Base-by-base conservation (phyloP, 108 stramenopile species). In the Fistulifera solaris region DNA sequence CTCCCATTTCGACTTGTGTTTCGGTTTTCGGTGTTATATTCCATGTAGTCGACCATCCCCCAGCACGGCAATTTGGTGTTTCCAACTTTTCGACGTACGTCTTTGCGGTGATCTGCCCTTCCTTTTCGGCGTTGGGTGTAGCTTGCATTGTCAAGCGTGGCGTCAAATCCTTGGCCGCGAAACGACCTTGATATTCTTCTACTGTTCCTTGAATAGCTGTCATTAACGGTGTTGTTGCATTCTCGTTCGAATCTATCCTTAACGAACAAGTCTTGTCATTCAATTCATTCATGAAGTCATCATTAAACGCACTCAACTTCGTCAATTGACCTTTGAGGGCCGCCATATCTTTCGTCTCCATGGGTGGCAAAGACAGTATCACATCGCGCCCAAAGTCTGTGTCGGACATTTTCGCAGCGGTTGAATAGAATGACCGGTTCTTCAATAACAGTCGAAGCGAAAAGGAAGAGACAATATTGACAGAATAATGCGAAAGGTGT, bases 371-470 rank as follows among this genome's bases (percentile, higher is more conserved):
- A 6, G 44, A 45, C 4, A 45, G 44, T 6, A 45, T 19, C 4
- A 45, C 6, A 8, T 45, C 21, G 6, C 21, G 16, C 6, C 16
- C 44, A 45, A 45, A 45, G 44, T 17, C 21, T 19, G 16, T 11
- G 19, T 45, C 11, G 44, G 16, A 17, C 44, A 45, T 71, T 25
- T 45, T 68, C n/a, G 56, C 54, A 19, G 54, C 67, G 31, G 25
- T 71, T 25, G 62, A 35, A 35, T 3, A 35, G 31, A 6, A 35
- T 35, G 3, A 3, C 8, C 3, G 31, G 8, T 8, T 35, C 8
- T 35, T n/a, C n/a, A n/a, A n/a, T n/a, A n/a, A n/a, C n/a, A n/a
- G n/a, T n/a, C n/a, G n/a, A n/a, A n/a, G n/a, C n/a, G n/a, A n/a
- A n/a, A n/a, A n/a, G n/a, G n/a, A n/a, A n/a, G n/a, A n/a, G n/a